These are phyloP conservation scores for Austroboletus niveus DNA, from an alignment of 1,284 basidiomycete species.

Conservation along the genomic window DNA sequence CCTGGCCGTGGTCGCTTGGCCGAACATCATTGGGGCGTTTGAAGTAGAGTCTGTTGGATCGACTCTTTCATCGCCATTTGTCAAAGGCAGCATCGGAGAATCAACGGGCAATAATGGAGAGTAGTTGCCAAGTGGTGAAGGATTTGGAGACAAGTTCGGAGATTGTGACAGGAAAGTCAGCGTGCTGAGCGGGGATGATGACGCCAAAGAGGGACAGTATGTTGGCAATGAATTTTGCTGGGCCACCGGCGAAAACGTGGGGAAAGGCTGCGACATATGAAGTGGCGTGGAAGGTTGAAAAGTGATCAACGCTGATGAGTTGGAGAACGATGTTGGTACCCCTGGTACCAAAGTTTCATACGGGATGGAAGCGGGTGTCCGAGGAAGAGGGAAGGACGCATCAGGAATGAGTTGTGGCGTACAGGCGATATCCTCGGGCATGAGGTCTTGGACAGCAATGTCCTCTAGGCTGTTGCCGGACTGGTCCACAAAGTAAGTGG, in stretches of 20 bases:
- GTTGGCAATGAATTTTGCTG: neutral
- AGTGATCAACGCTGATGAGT: neutral
- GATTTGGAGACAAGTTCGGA: constrained; percentile 4
- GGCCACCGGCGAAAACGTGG: neutral
- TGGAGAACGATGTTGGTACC: neutral
- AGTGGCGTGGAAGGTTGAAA: neutral
- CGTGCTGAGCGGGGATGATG: constrained; percentile 19
- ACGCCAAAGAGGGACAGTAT: constrained; percentile 4
- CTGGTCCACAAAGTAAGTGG: constrained; percentile 15
- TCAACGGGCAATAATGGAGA: constrained; percentile 2
- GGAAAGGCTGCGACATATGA: constrained; percentile 1
- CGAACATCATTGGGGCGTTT: neutral
- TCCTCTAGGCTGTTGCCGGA: constrained; percentile 23
- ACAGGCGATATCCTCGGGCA: constrained; percentile 25
- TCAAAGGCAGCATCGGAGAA: neutral
- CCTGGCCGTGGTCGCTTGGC: neutral
- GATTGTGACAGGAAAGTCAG: constrained; percentile 18
- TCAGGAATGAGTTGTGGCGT: constrained; percentile 1
- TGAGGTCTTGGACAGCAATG: constrained; percentile 2
- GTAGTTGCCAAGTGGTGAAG: neutral
- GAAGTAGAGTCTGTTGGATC: neutral
- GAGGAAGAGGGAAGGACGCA: neutral
- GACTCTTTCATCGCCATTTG: neutral
- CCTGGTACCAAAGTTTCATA: neutral
- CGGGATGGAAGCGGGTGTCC: neutral